A percentile compares a stretch with the other conserved stretches of the same genome.
Evolutionary conservation across 2,329 filamentous ascomycete genomes (phyloP).

Genomic region (Trichoderma endophyticum): DNA sequence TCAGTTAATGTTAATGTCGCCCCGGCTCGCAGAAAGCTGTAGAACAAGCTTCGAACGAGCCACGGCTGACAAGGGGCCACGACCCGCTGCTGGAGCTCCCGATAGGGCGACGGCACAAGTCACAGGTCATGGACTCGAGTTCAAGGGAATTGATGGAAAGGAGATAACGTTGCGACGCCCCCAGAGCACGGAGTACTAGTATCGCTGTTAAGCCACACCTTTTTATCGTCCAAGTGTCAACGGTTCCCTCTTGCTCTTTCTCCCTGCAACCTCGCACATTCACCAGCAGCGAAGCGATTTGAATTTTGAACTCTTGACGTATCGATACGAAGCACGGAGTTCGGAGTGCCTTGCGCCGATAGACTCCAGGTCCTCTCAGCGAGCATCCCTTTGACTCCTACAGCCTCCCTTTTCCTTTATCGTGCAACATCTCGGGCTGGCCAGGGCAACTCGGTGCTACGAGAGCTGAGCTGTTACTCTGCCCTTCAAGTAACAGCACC

Average conservation of each 20-base stretch:
- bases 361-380: not conserved
- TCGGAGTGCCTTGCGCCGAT: not conserved
- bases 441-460: not conserved
- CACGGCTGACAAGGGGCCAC: slow-evolving; percentile 16
- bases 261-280: not conserved
- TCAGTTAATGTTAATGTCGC: not conserved
- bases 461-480: not conserved
- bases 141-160: slow-evolving; percentile 8
- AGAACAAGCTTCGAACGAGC: slow-evolving; percentile 15
- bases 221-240: not conserved
- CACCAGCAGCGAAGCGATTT: not conserved
- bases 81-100: slow-evolving; percentile 18
- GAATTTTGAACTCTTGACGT: not conserved
- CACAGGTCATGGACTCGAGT: not conserved
- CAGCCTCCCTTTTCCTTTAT: not conserved
- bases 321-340: not conserved
- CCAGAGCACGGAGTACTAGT: not conserved
- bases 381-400: not conserved
- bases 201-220: slow-evolving; percentile 6
- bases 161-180: slow-evolving; percentile 8
- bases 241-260: not conserved
- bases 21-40: not conserved
- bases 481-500: not conserved
- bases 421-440: not conserved
- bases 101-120: slow-evolving; percentile 6